These are phyloP conservation scores for Candida railenensis DNA, from an alignment of 805 yeast genomes.

Conservation along the genomic window DNA sequence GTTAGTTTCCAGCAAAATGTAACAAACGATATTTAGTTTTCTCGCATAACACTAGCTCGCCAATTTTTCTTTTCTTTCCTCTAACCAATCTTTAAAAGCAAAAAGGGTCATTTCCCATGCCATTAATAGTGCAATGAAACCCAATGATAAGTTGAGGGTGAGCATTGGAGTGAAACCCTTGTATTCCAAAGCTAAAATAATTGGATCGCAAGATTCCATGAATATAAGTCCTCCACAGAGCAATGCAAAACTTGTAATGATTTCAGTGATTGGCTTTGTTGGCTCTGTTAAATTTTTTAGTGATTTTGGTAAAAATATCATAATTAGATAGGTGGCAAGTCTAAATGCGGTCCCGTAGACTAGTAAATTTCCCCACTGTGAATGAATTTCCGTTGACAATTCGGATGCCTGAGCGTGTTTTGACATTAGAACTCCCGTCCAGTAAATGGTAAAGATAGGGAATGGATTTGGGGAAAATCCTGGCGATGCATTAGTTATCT, in stretches of 20 bases:
- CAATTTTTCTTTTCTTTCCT: conserved; percentile 8
- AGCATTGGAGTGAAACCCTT: conserved; percentile 87
- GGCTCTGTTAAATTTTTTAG: conserved; percentile 29
- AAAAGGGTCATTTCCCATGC: conserved; percentile 80
- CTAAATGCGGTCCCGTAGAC: conserved; percentile 83
- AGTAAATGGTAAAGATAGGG: conserved; percentile 88
- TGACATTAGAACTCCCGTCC: conserved; percentile 97
- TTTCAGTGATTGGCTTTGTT: conserved; percentile 79
- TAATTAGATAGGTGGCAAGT: conserved; percentile 55
- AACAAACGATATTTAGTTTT: too few relatives aligned
- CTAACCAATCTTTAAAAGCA: conserved; percentile 55
- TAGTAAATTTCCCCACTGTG: conserved; percentile 89
- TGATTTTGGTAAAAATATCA: conserved; percentile 44
- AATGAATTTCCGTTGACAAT: conserved; percentile 76
- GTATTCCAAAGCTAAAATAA: conserved; percentile 76
- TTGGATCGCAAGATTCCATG: conserved; percentile 88
- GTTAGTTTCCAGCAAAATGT: too few relatives aligned
- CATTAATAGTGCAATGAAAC: conserved; percentile 75
- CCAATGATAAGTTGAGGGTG: conserved; percentile 83
- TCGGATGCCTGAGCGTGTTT: conserved; percentile 84
- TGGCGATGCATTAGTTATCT: conserved; percentile 46
- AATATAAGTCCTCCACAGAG: conserved; percentile 88
- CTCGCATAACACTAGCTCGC: too few relatives aligned
- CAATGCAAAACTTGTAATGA: conserved; percentile 74
- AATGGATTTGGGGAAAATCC: conserved; percentile 92